Evolutionary conservation across 73 alveolate genomes (phyloP).

Genomic region (Urostyla sp.): DNA sequence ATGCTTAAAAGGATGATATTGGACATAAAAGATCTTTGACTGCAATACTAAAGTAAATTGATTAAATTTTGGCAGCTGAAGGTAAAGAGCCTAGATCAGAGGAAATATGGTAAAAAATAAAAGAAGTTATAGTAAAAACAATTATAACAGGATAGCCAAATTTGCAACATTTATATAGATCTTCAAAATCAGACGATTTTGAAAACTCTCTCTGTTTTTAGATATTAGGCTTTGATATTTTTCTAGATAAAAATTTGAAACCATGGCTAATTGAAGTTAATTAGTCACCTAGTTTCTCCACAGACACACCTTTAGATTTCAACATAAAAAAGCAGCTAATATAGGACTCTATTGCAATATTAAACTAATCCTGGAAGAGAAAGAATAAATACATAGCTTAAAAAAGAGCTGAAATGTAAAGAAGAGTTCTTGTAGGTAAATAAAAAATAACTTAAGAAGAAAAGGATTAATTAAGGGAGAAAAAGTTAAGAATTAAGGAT

Average conservation of each 20-base stretch:
- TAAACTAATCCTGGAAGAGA: conserved; percentile 67
- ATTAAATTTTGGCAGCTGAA: conserved; percentile 56
- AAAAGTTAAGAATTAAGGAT: conserved; percentile 47
- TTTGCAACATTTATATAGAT: conserved; percentile 74
- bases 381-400: conserved; percentile 61
- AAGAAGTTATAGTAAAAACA: conserved; percentile 75
- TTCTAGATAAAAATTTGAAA: conserved; percentile 68
- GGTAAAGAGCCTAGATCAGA: conserved; percentile 36
- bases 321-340: conserved; percentile 73
- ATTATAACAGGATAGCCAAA: conserved; percentile 69
- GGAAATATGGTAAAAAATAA: conserved; percentile 68
- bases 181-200: conserved; percentile 76
- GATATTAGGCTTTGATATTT: conserved; percentile 81
- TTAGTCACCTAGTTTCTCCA: conserved; percentile 83
- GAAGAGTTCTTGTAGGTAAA: conserved; percentile 66
- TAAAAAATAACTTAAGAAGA: conserved; percentile 34
- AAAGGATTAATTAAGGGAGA: conserved; percentile 38
- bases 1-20: conserved; percentile 80
- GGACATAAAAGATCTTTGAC: conserved; percentile 85
- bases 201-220: conserved; percentile 76
- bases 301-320: conserved; percentile 84
- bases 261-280: conserved; percentile 84
- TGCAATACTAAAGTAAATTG: conserved; percentile 42
- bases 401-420: conserved; percentile 45
- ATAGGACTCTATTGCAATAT: conserved; percentile 70